Conservation (phyloP, 1,139 yeast species). For the Yamadazyma pseudoaaseri region DNA sequence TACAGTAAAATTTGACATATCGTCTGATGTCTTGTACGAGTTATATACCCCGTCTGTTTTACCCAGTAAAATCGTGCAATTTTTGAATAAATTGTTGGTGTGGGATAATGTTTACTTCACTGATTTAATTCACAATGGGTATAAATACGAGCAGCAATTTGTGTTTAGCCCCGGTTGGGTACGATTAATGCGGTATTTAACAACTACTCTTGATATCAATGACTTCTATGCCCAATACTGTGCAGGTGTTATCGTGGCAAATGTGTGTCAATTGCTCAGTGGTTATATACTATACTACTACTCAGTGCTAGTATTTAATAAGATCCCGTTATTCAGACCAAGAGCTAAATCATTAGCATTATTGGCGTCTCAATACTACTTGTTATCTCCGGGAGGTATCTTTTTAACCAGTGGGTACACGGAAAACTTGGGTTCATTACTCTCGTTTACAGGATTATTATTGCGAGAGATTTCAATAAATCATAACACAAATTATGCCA, state of each 20-base stretch:
- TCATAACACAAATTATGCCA: constrained; percentile 3
- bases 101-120: constrained; percentile 90
- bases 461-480: constrained; percentile 44
- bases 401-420: constrained; percentile 76
- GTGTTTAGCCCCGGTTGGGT: constrained; percentile 87
- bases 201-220: constrained; percentile 17
- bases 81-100: constrained; percentile 53
- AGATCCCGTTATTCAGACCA: constrained; percentile 18
- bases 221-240: constrained; percentile 46
- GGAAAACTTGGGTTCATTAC: constrained; percentile 70
- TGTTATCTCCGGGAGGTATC: constrained; percentile 77
- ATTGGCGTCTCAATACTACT: constrained; percentile 46
- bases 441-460: constrained; percentile 59
- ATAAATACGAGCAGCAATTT: constrained; percentile 78
- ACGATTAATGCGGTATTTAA: constrained; percentile 24
- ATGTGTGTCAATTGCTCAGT: constrained; percentile 51
- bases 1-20: constrained; percentile 41
- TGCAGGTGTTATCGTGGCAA: constrained; percentile 47
- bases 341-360: constrained; percentile 25
- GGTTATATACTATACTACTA: constrained; percentile 50
- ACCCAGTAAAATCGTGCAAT: constrained; percentile 5
- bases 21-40: constrained; percentile 29
- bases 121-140: constrained; percentile 51
- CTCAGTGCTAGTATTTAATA: constrained; percentile 36
- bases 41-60: constrained; percentile 2